Percentiles rank a stretch among this genome's conserved stretches.
phyloP scores from a whole-genome alignment of 805 yeast species.

The Candida insectalens region DNA sequence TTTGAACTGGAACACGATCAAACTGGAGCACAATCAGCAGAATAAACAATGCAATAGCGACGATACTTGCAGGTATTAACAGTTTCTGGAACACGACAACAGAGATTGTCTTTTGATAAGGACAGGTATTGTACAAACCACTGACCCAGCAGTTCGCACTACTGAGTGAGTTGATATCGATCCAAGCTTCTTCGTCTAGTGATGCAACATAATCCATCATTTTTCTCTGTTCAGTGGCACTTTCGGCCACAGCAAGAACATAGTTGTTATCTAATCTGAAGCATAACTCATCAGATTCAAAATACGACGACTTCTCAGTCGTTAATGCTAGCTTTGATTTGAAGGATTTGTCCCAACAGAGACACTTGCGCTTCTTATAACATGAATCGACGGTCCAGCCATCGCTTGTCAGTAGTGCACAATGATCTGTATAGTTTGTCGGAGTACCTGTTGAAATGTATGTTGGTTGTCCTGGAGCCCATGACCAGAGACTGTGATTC shows the following conservation, averaged over 20 bases:
- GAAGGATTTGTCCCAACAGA: slow-evolving; percentile 40
- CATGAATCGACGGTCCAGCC: slow-evolving; percentile 71
- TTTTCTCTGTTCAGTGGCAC: slow-evolving; percentile 35
- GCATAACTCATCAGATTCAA: slow-evolving; percentile 28
- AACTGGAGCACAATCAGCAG: slow-evolving; percentile 47
- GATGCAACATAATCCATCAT: slow-evolving; percentile 13
- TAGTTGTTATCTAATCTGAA: slow-evolving; percentile 18
- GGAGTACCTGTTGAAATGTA: slow-evolving; percentile 3
- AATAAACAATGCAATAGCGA: slow-evolving; percentile 42
- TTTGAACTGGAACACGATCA: slow-evolving; percentile 58
- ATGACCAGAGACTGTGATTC: slow-evolving; percentile 53
- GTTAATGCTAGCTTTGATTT: slow-evolving; percentile 37
- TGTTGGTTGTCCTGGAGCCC: slow-evolving; percentile 54
- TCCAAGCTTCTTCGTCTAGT: slow-evolving; percentile 48
- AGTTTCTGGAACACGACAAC: slow-evolving; percentile 48
- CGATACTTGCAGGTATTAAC: slow-evolving; percentile 58
- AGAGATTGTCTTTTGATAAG: slow-evolving; percentile 52
- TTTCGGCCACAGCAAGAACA: slow-evolving; percentile 36
- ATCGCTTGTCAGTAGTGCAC: slow-evolving; percentile 28
- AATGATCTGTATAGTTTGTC: slow-evolving; percentile 9
- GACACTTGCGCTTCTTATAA: slow-evolving; percentile 36
- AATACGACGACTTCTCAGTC: slow-evolving; percentile 28
- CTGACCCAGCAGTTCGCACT: slow-evolving; percentile 82
- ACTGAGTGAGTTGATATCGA: slow-evolving; percentile 71
- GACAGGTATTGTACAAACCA: slow-evolving; percentile 70